Base-by-base conservation (phyloP, 1,139 yeast species). In the Yamadazyma taylorii region DNA sequence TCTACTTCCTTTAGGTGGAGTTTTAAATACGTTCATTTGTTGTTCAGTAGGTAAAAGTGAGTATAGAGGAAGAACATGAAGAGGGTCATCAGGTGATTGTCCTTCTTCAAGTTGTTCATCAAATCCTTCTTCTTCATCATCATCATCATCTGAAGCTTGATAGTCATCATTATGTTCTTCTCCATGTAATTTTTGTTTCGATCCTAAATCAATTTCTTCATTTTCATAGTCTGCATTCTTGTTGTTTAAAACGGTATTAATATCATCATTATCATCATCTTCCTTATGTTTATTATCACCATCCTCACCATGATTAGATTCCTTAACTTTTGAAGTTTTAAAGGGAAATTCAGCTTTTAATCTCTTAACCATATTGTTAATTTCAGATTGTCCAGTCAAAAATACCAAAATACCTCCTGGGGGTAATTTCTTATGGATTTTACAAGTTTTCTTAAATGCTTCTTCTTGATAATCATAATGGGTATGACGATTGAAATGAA, bases 331-430 rank as follows among this genome's bases (percentile, higher is more conserved):
- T 13, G 50, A 51, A 4, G 46, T 51, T 23, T 58, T 53, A 42
- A 75, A 70, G 3, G 96, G 92, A 52, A 87, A 89, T 42, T 85
- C 84, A 24, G 72, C 65, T 40, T 82, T 69, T 37, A 94, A 66
- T 44, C 70, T 73, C 46, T 81, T 83, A 7, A 90, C 95, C 61
- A 89, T 72, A 5, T 78, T 74, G 6, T 79, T 77, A 51, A 94
- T 94, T 57, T 94, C 99, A 47, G 85, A 85, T 55, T 90, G 96
- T 47, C 98, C 97, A 0, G 98, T 94, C 58, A 94, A 65, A 57
- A 94, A 94, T 7, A 94, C 76, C 45, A 94, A 71, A 28, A 94
- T 92, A 1, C 96, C 97, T 29, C 99, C 99, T 3, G 90, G 90
- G 2, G 98, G 98, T 29, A 94, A 70, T 43, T 74, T 73, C 47